These are phyloP conservation scores for Avicennia marina DNA, from an alignment of 257 asterid species.

Conservation along the genomic window DNA sequence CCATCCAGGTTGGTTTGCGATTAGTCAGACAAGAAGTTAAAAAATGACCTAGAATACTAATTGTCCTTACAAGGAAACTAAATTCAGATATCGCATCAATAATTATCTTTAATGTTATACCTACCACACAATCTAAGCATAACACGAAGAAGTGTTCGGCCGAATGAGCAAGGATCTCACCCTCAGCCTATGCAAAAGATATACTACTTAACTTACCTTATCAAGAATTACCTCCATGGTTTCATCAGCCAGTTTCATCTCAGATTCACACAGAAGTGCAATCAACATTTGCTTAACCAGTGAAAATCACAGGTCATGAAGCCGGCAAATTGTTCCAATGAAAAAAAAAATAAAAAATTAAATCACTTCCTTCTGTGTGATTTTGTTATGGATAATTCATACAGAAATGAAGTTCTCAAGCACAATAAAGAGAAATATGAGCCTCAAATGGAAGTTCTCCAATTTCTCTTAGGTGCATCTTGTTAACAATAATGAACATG, in stretches of 20 bases:
- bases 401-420: constrained; percentile 1
- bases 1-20: neutral
- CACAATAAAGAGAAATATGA: neutral
- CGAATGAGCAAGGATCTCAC: no score
- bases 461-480: neutral
- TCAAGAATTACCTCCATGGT: constrained; percentile 83
- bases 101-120: no score
- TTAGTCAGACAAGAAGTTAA: neutral
- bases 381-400: no score
- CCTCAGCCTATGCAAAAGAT: no score
- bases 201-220: constrained; percentile 56
- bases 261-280: constrained; percentile 88
- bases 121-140: no score
- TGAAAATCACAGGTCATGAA: constrained; percentile 25
- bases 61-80: no score
- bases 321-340: constrained; percentile 16
- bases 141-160: no score
- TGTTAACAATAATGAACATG: no score
- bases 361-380: constrained; percentile 15
- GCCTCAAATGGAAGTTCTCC: constrained; percentile 9
- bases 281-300: constrained; percentile 99
- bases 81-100: no score
- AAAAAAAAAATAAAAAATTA: neutral
- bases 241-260: constrained; percentile 95
- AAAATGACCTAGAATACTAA: no score